Evolutionary conservation across 768 basidiomycete species (phyloP), one percentile per base, ranked within the genome.

Genomic region (Paxillus rubicundulus): DNA sequence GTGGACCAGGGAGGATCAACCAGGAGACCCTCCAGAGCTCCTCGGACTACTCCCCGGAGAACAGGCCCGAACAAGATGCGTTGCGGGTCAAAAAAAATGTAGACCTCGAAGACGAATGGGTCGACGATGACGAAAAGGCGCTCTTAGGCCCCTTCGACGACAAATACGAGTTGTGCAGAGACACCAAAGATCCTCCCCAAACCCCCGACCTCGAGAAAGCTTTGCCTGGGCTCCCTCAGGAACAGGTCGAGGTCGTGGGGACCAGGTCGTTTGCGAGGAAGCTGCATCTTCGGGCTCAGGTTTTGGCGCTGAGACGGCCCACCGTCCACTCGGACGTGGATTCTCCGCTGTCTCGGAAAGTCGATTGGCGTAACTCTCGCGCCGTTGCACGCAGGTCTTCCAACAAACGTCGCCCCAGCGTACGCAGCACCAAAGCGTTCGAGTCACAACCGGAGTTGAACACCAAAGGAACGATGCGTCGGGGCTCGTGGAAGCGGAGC

Each of bases 141-240:
- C 24, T 60, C 40, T 43, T 67, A 44, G 65, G 52, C 20, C 62
- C 67, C 1, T 65, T 66, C 33, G 67, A 57, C 9, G 59, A 69
- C 52, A 61, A 49, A 54, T 54, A 64, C 32, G 62, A 49, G 16
- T 53, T 60, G 17, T 30, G 4, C 9, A 27, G 37, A 14, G 55
- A 34, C 32, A 18, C 17, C 14, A 16, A 50, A 30, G 44, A 20
- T 4, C 8, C 9, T 3, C 21, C 10, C 16, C 32, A 20, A 32
- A 44, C 37, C 51, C 57, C 8, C 20, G 4, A 53, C 20, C 21
- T 20, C 18, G 59, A 56, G 40, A 64, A 67, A 30, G 18, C 20
- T 5, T 41, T 61, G 36, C 60, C 60, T n/a, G 47, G 45, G 37
- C 45, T 52, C 40, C 57, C 59, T 12, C 49, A 36, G 43, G 50